phyloP scores from a whole-genome alignment of 345 rosid genomes.

The Melaleuca quinquenervia region DNA sequence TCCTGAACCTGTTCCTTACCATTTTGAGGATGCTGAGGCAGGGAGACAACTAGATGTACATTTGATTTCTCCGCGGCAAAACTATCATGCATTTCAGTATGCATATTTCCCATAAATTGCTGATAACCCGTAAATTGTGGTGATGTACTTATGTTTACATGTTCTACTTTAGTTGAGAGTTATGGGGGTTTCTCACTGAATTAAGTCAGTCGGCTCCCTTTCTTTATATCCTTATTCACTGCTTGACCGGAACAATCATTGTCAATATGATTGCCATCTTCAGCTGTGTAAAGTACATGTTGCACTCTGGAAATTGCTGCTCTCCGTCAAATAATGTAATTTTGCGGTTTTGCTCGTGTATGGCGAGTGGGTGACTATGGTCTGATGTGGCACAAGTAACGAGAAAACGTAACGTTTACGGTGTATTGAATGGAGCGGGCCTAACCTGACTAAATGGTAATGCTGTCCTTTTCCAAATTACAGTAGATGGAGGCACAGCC shows the following conservation, averaged over 20 bases:
- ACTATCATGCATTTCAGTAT: background rate
- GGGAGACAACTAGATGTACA: slow-evolving; percentile 29
- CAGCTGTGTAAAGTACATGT: background rate
- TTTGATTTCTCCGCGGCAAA: background rate
- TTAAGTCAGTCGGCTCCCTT: background rate
- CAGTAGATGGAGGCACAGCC: background rate
- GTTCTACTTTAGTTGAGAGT: background rate
- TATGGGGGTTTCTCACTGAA: background rate
- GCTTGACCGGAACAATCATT: background rate
- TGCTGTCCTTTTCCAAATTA: background rate
- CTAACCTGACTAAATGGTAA: background rate
- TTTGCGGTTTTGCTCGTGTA: background rate
- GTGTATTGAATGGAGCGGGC: background rate
- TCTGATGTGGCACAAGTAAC: background rate
- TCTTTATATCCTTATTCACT: background rate
- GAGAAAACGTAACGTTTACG: background rate
- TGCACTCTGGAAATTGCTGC: background rate
- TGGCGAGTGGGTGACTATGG: background rate
- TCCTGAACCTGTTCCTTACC: slow-evolving; percentile 81
- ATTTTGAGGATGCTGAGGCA: slow-evolving; percentile 72
- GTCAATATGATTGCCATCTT: background rate
- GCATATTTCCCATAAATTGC: background rate
- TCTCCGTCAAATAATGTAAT: background rate
- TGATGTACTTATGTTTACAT: background rate
- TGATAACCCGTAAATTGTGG: background rate